Evolutionary conservation across 768 basidiomycete genomes (phyloP), one percentile per base, ranked within the genome.

Genomic region (Leccinum uliginosum): DNA sequence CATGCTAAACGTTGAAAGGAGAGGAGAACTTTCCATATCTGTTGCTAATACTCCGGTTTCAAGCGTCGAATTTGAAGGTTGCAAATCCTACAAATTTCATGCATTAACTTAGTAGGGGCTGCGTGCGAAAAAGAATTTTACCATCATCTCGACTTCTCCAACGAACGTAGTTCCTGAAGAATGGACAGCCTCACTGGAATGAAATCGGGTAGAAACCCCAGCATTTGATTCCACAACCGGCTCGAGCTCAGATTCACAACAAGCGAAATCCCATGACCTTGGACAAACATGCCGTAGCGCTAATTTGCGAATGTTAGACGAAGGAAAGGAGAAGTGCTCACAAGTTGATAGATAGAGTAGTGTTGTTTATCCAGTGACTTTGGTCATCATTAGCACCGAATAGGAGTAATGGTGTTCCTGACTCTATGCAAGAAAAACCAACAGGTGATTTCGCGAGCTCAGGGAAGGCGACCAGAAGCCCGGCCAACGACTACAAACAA

Each of bases 361-460:
- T 63, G 43, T 60, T 14, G 27, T 40, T 52, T 49, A 44, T 56
- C 70, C 70, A 72, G 27, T 12, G 32, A 23, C 63, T 55, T 3
- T 51, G 51, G 9, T 49, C 24, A 24, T 35, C 21, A 29, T 57
- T 59, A 26, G 29, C 38, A 35, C 62, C 60, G 2, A 71, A 58
- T n/a, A 71, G 21, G 43, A 71, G 58, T 46, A 67, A 32, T 0
- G 71, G 71, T 4, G 62, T 63, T 50, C 67, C 65, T 11, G 61
- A 73, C 44, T 72, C 63, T 32, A 61, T 50, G 63, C 67, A 72
- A 14, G 58, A 62, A 50, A 72, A 57, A 9, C 65, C 61, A 19
- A 55, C 40, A 34, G 32, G 15, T 5, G 65, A 15, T 30, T 67
- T 69, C 0, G 46, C 51, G 9, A 73, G 61, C 38, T 66, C 60